These are phyloP conservation scores for Candida sphagnicola DNA, from an alignment of 805 yeast species.

Conservation along the genomic window DNA sequence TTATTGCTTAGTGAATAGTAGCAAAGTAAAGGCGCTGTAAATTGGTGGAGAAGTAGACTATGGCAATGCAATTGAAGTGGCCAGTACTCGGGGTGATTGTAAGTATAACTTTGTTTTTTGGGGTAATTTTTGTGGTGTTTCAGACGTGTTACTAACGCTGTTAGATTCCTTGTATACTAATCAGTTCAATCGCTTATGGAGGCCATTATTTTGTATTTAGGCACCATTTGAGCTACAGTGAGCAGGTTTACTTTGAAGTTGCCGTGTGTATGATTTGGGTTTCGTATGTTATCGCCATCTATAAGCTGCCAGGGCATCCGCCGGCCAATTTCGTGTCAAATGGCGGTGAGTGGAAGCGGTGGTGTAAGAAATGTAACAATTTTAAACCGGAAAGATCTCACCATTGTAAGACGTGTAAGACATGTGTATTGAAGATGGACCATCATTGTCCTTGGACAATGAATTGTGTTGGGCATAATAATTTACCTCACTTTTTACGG, in stretches of 20 bases:
- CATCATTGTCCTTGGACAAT: slow-evolving; percentile 94
- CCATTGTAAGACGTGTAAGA: slow-evolving; percentile 76
- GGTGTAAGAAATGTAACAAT: slow-evolving; percentile 67
- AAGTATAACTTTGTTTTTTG: slow-evolving; percentile 11
- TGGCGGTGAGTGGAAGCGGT: slow-evolving; percentile 55
- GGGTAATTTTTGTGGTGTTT: slow-evolving; percentile 11
- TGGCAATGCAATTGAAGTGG: slow-evolving; percentile 40
- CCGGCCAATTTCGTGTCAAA: slow-evolving; percentile 44
- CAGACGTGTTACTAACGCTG: too few species aligned
- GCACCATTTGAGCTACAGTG: slow-evolving; percentile 32
- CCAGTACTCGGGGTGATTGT: slow-evolving; percentile 47
- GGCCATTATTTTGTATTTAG: slow-evolving; percentile 55
- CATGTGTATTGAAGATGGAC: slow-evolving; percentile 84
- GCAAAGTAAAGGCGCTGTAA: too few species aligned
- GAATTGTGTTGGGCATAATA: slow-evolving; percentile 80
- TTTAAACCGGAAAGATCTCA: slow-evolving; percentile 83
- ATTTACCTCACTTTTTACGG: slow-evolving; percentile 76
- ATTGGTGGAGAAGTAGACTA: slow-evolving; percentile 7
- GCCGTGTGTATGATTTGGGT: slow-evolving; percentile 62
- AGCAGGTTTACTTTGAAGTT: slow-evolving; percentile 46
- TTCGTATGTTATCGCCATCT: slow-evolving; percentile 68
- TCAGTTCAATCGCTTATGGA: slow-evolving; percentile 57
- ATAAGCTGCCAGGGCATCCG: slow-evolving; percentile 65
- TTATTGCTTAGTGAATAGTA: too few species aligned
- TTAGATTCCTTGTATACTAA: slow-evolving; percentile 62